Evolutionary conservation across 176 grass and related monocot genomes (phyloP).

Genomic region (Hordeum marinum): DNA sequence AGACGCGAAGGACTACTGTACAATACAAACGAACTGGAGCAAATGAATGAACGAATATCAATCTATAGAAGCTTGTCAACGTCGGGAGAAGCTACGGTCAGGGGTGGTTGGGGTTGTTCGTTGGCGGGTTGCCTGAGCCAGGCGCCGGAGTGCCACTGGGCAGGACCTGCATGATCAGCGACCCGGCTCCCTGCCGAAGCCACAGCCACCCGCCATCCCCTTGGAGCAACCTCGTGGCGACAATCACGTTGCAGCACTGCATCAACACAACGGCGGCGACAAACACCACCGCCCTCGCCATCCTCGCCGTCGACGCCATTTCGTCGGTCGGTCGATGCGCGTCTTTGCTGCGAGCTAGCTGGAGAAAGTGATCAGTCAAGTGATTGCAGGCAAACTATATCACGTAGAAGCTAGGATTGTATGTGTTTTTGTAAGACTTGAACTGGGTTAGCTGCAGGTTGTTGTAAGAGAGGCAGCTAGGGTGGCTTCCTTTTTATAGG

Average conservation of each 20-base stretch:
- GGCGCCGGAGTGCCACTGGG: not conserved
- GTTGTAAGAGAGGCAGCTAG: not conserved
- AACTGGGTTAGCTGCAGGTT: not conserved
- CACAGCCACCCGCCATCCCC: not conserved
- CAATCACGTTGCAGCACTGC: constrained; percentile 12
- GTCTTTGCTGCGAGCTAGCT: not conserved
- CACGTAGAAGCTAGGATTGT: not conserved
- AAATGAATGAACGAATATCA: not conserved
- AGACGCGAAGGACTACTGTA: not conserved
- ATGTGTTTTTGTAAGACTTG: not conserved
- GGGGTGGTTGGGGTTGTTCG: too few relatives aligned
- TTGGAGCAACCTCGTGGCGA: not conserved
- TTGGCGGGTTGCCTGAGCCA: too few relatives aligned
- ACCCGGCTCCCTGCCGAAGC: not conserved
- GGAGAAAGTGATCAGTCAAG: not conserved
- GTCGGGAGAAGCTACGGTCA: too few relatives aligned
- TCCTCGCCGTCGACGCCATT: not conserved
- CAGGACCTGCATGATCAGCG: not conserved
- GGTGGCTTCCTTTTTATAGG: too few relatives aligned
- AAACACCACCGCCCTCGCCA: not conserved
- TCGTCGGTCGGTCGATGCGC: not conserved
- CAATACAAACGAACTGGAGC: too few relatives aligned
- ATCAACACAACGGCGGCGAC: not conserved
- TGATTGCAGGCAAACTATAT: not conserved
- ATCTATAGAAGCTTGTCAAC: too few relatives aligned